Base-by-base conservation (phyloP, 2,329 filamentous ascomycete species). In the Phoma herbarum region DNA sequence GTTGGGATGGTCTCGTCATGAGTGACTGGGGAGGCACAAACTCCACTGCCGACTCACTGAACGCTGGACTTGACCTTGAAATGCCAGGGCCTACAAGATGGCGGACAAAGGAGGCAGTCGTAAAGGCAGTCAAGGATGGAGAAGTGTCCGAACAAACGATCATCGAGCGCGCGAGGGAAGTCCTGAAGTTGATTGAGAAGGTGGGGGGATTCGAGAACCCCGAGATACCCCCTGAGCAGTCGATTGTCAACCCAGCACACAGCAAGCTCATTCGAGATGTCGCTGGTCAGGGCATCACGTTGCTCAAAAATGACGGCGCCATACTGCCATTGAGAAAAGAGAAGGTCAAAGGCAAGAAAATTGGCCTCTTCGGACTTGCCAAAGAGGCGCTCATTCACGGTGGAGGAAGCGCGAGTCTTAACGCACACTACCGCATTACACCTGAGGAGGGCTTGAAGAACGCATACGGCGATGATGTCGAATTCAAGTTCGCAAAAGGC, bases 341-440 rank as follows among this genome's bases (percentile, higher is more conserved):
- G 3, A 85, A 86, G 18, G 55, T 72, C 16, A 74, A 73, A 45
- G 72, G 71, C 2, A 88, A 87, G 44, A 87, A 83, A 18, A 83
- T 91, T 61, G 89, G 88, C 4, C 85, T 92, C 8, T 89, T 92
- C 66, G 90, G 90, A 0, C 86, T 89, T 7, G 89, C 87, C 1
- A 84, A 89, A 31, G 67, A 77, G 37, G 71, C 72, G 14, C 53
- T 73, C 26, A 76, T 75, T 12, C 73, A 75, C 33, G 71, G 74
- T 39, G 73, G 75, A 31, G 74, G 73, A 10, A 76, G 72, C 35
- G 75, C 75, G 9, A 65, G 61, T 29, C 55, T 71, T 31, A 60
- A 68, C 37, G 66, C 70, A 11, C 66, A 69, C 55, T 70, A 75
- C 33, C 57, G 69, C 16, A 68, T 74, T 16, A 69, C 71, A 3